phyloP scores from a whole-genome alignment of 176 grass and related monocot species.

The Cenchrus americanus region DNA sequence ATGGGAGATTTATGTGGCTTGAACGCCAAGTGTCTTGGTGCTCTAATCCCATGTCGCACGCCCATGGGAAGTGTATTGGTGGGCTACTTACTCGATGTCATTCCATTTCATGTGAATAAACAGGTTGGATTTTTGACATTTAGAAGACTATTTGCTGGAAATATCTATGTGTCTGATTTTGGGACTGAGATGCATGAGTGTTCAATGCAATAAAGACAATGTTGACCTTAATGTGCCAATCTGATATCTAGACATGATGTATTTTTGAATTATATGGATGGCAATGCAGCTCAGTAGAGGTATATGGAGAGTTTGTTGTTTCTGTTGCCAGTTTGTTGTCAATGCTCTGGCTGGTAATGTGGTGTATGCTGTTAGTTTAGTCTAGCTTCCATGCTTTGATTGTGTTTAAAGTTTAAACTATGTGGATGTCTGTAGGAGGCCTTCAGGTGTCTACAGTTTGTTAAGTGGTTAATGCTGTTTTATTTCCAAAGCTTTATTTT shows the following conservation, averaged over 20 bases:
- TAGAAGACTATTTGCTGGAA: conserved; percentile 5
- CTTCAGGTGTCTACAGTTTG: not conserved
- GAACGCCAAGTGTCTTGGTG: not conserved
- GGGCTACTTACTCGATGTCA: not conserved
- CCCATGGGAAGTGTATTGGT: not conserved
- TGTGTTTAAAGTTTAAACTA: not conserved
- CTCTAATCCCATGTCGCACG: conserved; percentile 1
- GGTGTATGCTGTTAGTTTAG: not conserved
- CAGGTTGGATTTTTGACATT: not conserved
- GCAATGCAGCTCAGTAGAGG: not conserved
- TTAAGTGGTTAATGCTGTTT: not conserved
- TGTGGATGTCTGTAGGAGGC: not conserved
- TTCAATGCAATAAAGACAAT: not conserved
- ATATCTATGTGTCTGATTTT: not conserved
- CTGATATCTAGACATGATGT: not conserved
- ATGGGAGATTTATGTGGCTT: not conserved
- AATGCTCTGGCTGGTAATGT: not conserved
- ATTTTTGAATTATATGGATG: not conserved
- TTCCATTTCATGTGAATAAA: not conserved
- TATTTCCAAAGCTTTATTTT: not conserved
- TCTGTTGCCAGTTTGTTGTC: not conserved
- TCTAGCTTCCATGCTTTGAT: not conserved
- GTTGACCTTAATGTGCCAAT: not conserved
- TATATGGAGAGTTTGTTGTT: not conserved
- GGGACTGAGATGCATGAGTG: not conserved